Conservation (phyloP, 1,284 basidiomycete species). For the Cryptococcus sp. region DNA sequence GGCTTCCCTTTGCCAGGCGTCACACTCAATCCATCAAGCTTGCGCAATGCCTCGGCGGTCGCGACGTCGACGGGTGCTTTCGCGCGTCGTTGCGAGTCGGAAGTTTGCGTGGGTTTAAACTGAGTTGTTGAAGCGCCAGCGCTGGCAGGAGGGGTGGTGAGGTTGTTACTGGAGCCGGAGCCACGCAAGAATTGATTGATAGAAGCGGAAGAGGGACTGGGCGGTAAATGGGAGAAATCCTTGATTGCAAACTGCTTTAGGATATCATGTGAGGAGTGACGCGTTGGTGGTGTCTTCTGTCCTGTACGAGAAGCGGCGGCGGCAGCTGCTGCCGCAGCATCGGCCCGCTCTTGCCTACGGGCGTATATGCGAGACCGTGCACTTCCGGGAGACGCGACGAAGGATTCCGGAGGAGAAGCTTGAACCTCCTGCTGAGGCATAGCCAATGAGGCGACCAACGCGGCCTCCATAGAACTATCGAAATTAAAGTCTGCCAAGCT, state of each 20-base stretch:
- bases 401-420: constrained; percentile 7
- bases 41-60: constrained; percentile 86
- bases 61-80: constrained; percentile 59
- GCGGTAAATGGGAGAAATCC: constrained; percentile 86
- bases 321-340: constrained; percentile 12
- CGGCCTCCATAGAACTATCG: constrained; percentile 41
- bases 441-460: constrained; percentile 37
- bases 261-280: constrained; percentile 53
- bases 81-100: constrained; percentile 21
- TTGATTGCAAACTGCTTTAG: constrained; percentile 51
- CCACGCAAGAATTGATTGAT: constrained; percentile 78
- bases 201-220: constrained; percentile 78
- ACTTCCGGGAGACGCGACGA: constrained; percentile 33
- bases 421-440: constrained; percentile 24
- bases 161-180: constrained; percentile 52
- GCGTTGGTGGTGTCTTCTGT: constrained; percentile 40
- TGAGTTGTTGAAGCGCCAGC: constrained; percentile 26
- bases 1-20: constrained; percentile 61
- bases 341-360: constrained; percentile 33
- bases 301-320: constrained; percentile 17
- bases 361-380: constrained; percentile 46
- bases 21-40: constrained; percentile 83
- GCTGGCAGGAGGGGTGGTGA: constrained; percentile 26
- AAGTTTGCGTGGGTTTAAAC: constrained; percentile 28
- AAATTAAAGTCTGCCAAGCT: constrained; percentile 43